Evolutionary conservation across 768 basidiomycete genomes (phyloP), one percentile per base, ranked within the genome.

Genomic region (Tylopilus plumbeoviolaceoides): DNA sequence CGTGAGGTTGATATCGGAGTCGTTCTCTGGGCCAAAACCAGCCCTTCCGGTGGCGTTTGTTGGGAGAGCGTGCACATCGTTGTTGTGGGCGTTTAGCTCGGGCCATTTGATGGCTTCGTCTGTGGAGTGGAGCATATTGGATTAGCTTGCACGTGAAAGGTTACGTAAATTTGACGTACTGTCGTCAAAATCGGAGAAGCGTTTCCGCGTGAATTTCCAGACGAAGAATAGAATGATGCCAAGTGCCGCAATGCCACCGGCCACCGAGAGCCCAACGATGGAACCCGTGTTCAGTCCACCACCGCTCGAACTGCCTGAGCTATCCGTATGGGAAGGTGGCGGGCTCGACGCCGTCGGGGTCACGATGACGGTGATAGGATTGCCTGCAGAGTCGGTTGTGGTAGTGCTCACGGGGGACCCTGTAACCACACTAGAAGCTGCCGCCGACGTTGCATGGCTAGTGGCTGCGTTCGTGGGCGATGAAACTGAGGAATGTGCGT

Each of bases 71-170:
- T 85, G 82, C 5, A 78, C 74, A 56, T 82, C 81, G 25, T 40
- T 48, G 30, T 70, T 77, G 58, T 89, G 88, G 2, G 80, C 70
- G 66, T 91, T 89, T 35, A 91, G 78, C 62, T 93, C 91, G 4
- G 91, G 91, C 91, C 91, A 93, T 70, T 91, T 91, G 71, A 93
- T 93, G 18, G 87, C 87, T 70, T 90, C 88, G 60, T 78, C 88
- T 90, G 63, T 36, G 33, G 10, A 10, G 28, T 7, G 7, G 36
- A 56, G 10, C 39, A 30, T 5, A 27, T 46, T 9, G 47, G 48
- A 38, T 56, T 47, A 55, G 20, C 6, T 40, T 14, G 7, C 7
- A 15, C 11, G 44, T 55, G 56, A 52, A 56, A 55, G 20, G 1
- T 59, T 53, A 54, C 30, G 46, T 59, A 52, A 58, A 3, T 47